Percentiles rank a stretch among this genome's conserved stretches.
Conservation (phyloP, 2,329 filamentous ascomycete genomes). For the Microdochium paspali region DNA sequence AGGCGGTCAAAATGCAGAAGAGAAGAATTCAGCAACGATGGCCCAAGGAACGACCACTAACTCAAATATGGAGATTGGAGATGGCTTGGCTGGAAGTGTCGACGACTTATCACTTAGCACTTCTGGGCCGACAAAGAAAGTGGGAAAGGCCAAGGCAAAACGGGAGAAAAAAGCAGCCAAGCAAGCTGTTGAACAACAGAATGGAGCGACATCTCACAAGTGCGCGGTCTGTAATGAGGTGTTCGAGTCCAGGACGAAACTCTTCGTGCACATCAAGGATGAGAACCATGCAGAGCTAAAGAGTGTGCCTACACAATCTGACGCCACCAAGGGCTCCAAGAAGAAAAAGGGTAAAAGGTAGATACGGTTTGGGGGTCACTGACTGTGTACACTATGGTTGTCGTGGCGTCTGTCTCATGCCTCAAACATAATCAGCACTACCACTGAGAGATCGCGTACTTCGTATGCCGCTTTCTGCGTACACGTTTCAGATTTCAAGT, state of each 20-base stretch:
- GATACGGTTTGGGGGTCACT: background rate
- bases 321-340: slow-evolving; percentile 18
- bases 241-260: slow-evolving; percentile 54
- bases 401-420: no score
- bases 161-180: slow-evolving; percentile 37
- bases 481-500: no score
- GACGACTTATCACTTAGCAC: slow-evolving; percentile 18
- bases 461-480: no score
- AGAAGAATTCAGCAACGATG: slow-evolving; percentile 2
- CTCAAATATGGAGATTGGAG: slow-evolving; percentile 1
- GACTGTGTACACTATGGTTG: no score
- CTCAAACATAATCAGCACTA: no score
- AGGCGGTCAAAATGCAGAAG: background rate
- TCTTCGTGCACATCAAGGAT: slow-evolving; percentile 66
- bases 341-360: slow-evolving; percentile 25
- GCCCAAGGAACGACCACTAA: slow-evolving; percentile 6
- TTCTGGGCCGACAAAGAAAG: slow-evolving; percentile 23
- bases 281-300: slow-evolving; percentile 52
- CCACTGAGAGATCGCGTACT: no score
- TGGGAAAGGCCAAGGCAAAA: slow-evolving; percentile 42
- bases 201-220: slow-evolving; percentile 26
- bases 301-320: slow-evolving; percentile 3
- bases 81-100: slow-evolving; percentile 7
- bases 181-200: slow-evolving; percentile 22
- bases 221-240: slow-evolving; percentile 34